Evolutionary conservation across 2,329 filamentous ascomycete species (phyloP), one percentile per base, ranked within the genome.

Genomic region (Plenodomus tracheiphilus): DNA sequence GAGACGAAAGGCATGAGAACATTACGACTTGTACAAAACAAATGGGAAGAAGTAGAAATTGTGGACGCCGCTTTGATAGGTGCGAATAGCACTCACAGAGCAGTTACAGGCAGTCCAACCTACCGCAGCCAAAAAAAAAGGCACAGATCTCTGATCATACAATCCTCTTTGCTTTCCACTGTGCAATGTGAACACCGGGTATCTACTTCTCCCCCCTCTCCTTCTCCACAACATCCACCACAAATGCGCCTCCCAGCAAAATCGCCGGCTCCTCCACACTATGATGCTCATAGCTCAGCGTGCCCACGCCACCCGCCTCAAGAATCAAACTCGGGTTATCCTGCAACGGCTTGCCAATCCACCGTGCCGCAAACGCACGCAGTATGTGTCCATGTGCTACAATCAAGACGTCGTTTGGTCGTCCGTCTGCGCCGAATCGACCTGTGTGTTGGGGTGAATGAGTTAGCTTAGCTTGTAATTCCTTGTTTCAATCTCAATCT

Each of bases 321-420:
- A 97, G 76, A 53, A 96, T 78, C 68, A 97, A 85, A 5, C 85
- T 83, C 34, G 90, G 88, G 7, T 88, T 91, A 41, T 91, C 86
- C 46, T 84, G 81, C 49, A 97, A 77, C 11, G 83, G 79, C 75
- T 88, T 88, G 0, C 85, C 84, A 0, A 86, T 81, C 92, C 92
- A 97, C 25, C 91, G 81, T 78, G 93, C 89, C 6, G 92, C 91
- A 70, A 97, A 91, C 0, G 90, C 89, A 15, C 92, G 81, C 44
- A 97, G 76, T 47, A 96, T 93, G 74, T 96, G 92, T 0, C 92
- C 92, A 68, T 97, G 92, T 18, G 90, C 92, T 5, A 97, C 90
- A 41, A 96, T 79, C 19, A 93, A 72, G 16, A 93, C 84, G 70
- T 93, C 89, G 15, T 82, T 76, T 20, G 76, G 82, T 32, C 80